Base-by-base conservation (phyloP, 176 grass and related monocot species). In the Musa troglodytarum region DNA sequence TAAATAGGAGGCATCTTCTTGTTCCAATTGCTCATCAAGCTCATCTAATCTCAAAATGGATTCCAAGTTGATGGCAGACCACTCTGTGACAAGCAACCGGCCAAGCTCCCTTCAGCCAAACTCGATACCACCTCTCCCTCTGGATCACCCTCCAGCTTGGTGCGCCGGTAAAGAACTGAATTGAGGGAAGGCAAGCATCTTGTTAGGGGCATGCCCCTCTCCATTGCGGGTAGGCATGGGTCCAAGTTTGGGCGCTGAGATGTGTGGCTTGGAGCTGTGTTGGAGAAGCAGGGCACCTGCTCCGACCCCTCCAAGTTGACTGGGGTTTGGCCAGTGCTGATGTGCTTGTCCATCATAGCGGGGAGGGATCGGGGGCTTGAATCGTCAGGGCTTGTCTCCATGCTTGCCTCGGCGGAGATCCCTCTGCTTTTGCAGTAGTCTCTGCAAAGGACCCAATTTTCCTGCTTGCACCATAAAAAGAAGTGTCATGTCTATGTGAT, bases 261-360 rank as follows among this genome's bases (percentile, higher is more conserved):
- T 28, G 26, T 28, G 26, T 28, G 26, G 26, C 26, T 28, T 28
- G 1, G 26, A 28, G 68, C 82, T 83, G 95, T 89, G 86, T 81
- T 99, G 96, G 96, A 99, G 96, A 99, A 99, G 96, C 96, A 99
- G 96, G 96, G 91, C 96, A 99, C 96, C 84, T 99, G 96, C 96
- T 88, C 85, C 82, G 92, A 78, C 79, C 85, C 73, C 56, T 71
- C 72, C 28, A 71, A 56, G 67, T 22, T 77, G 61, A 84, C 81
- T 25, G 88, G 90, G 83, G 77, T 85, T 80, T 93, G 84, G 52
- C 77, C 83, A 62, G 86, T 79, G 73, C 85, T 85, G 56, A 81
- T 88, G 79, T 2, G 26, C 1, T 57, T 80, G 49, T 95, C 96
- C 79, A 82, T 92, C 62, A 91, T 86, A 17, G 84, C 57, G 51